These are phyloP conservation scores for Ceratocystiopsis minuta DNA, from an alignment of 2,329 filamentous ascomycete species.

Conservation along the genomic window DNA sequence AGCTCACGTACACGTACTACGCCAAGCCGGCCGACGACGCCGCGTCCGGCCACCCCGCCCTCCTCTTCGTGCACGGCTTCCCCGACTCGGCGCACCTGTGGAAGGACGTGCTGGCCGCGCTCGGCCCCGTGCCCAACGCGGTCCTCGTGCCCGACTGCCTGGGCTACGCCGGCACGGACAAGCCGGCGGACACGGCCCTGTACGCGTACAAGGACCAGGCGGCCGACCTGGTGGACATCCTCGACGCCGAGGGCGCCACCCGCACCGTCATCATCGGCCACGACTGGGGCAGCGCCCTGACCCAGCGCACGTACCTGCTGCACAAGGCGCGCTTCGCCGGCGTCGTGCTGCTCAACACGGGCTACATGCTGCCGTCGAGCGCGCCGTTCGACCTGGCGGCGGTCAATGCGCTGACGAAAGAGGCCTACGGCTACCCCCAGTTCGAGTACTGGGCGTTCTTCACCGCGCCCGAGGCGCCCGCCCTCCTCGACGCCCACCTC, in stretches of 20 bases:
- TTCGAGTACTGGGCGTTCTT: slow-evolving; percentile 30
- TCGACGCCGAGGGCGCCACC: slow-evolving; percentile 19
- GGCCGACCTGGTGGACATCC: slow-evolving; percentile 21
- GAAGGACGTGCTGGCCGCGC: slow-evolving; percentile 17
- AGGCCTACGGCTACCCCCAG: slow-evolving; percentile 18
- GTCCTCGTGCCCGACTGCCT: slow-evolving; percentile 21
- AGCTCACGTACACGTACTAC: slow-evolving; percentile 24
- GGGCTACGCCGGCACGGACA: slow-evolving; percentile 22
- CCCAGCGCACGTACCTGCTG: slow-evolving; percentile 23
- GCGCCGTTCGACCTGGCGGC: slow-evolving; percentile 19
- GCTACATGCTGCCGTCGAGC: slow-evolving; percentile 19
- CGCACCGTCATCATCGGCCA: slow-evolving; percentile 25
- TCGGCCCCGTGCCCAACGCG: slow-evolving; percentile 17
- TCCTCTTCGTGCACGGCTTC: slow-evolving; percentile 30
- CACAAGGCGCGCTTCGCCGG: slow-evolving; percentile 21
- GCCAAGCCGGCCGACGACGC: slow-evolving; percentile 8
- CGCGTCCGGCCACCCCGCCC: slow-evolving; percentile 11
- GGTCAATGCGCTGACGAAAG: slow-evolving; percentile 15
- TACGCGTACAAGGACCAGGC: slow-evolving; percentile 21
- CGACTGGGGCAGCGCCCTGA: slow-evolving; percentile 27
- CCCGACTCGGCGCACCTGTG: slow-evolving; percentile 28
- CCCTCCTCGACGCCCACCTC: slow-evolving; percentile 19
- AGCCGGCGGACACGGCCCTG: slow-evolving; percentile 18
- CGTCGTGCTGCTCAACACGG: slow-evolving; percentile 23
- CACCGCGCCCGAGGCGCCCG: slow-evolving; percentile 19